phyloP scores from a whole-genome alignment of 2,329 filamentous ascomycete species.

The Coleophoma eucalyptorum region DNA sequence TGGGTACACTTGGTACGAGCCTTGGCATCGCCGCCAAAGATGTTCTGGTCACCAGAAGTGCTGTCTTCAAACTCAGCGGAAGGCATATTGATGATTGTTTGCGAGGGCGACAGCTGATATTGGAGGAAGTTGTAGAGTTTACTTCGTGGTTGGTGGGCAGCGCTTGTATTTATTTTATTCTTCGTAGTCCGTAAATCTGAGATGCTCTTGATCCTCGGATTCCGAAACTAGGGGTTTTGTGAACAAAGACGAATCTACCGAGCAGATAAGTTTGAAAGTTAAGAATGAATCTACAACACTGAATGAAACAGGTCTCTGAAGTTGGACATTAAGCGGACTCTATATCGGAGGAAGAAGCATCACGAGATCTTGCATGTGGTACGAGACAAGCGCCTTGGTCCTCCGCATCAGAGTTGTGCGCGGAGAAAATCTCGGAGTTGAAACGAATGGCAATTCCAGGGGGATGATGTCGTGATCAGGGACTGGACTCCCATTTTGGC shows the following conservation, averaged over 20 bases:
- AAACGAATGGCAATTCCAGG: constrained; percentile 1
- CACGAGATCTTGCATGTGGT: no score
- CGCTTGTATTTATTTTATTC: no score
- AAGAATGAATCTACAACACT: no score
- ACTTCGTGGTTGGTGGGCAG: no score
- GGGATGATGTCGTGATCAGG: neutral
- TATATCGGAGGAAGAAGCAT: neutral
- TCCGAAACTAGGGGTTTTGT: no score
- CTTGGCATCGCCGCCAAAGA: constrained; percentile 3
- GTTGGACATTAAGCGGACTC: neutral
- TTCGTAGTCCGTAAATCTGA: no score
- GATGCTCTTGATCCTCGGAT: no score
- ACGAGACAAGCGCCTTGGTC: neutral
- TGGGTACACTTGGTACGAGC: constrained; percentile 2
- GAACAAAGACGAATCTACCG: no score
- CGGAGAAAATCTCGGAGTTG: constrained; percentile 13
- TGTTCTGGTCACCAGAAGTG: neutral
- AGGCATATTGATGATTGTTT: neutral
- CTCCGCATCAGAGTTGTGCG: neutral
- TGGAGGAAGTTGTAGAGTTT: no score
- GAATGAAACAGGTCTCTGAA: no score
- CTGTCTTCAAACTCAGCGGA: neutral
- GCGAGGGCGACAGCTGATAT: no score
- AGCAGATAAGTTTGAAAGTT: no score
- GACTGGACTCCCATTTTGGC: neutral